Base-by-base conservation (phyloP, 2,329 filamentous ascomycete species). In the Hypoxylon sp. region DNA sequence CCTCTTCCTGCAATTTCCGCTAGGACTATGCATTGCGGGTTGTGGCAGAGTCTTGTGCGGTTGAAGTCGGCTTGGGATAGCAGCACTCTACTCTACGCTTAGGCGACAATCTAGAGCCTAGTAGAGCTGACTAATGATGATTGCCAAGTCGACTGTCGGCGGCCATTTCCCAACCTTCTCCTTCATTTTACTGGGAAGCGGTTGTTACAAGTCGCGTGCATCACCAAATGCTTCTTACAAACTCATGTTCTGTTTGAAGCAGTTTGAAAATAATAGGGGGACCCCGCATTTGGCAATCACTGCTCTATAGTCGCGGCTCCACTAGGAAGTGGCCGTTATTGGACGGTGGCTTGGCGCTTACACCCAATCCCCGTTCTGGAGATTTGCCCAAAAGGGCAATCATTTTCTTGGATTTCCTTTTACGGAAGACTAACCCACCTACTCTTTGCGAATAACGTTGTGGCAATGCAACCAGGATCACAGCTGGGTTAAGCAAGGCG, bases 281-380 rank as follows among this genome's bases (percentile, higher is more conserved):
- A 23, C 37, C 16, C 52, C 21, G 27, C 12, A 54, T 45, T 32
- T 45, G 52, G 52, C 16, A 54, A 54, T 45, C 9, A 52, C 41
- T 39, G 32, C 8, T 39, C 37, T 39, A 54, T 45, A 32, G 43
- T 29, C 23, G 23, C 34, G 3, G 16, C 39, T 16, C 39, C 52
- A 32, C 52, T 54, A 32, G 52, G 52, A 45, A 32, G 37, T 45
- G 16, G 11, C 52, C 43, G 32, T 54, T 8, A 21, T 29, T 41
- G 39, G 29, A 39, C 21, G 43, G 43, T 45, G 19, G 43, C 37
- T 54, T 54, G 43, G 52, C 25, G 37, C 52, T 54, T 45, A 54
- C 41, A 45, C n/a, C 52, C 52, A 45, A 19, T 45, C 52, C 52
- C 50, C 16, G 11, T 54, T 45, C 37, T 45, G 52, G 52, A 54